These are phyloP conservation scores for Funneliformis geosporum DNA, from an alignment of 192 early-diverging fungal species.

Conservation along the genomic window DNA sequence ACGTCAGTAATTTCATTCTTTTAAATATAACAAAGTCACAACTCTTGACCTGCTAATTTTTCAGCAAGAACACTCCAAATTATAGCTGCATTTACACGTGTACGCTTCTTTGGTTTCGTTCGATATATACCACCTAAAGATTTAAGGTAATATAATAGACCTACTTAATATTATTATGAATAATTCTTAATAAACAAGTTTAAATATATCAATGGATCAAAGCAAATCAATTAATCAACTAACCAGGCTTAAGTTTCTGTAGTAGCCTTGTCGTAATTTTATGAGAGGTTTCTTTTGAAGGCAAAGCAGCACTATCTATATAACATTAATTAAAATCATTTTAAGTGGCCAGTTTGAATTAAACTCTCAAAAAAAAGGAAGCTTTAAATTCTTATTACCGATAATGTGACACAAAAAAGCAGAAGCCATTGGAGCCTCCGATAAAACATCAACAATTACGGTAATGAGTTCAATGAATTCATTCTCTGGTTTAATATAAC, in stretches of 20 bases:
- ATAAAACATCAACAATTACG: constrained; percentile 48
- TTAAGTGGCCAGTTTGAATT: not conserved
- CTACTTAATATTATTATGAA: not conserved
- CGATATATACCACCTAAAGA: constrained; percentile 32
- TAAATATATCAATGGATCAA: constrained; percentile 5
- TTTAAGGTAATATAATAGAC: not conserved
- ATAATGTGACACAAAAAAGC: constrained; percentile 61
- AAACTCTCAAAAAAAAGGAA: not conserved
- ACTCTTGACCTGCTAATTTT: constrained; percentile 45
- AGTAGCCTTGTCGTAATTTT: constrained; percentile 48
- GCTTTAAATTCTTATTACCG: constrained; percentile 5
- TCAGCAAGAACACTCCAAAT: constrained; percentile 59
- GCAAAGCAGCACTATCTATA: constrained; percentile 53
- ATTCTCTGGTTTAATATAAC: not conserved
- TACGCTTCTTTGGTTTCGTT: constrained; percentile 39
- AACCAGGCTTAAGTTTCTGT: constrained; percentile 45
- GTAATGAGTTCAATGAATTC: constrained; percentile 50
- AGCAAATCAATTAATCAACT: not conserved
- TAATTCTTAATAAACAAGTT: not conserved
- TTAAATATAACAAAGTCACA: not conserved
- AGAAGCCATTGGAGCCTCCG: constrained; percentile 43
- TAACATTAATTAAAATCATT: not conserved
- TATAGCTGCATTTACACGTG: constrained; percentile 51
- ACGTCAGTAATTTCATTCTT: not conserved
- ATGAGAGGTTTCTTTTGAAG: constrained; percentile 51